Base-by-base conservation (phyloP, 805 yeast genomes). In the Wickerhamiella azyma region DNA sequence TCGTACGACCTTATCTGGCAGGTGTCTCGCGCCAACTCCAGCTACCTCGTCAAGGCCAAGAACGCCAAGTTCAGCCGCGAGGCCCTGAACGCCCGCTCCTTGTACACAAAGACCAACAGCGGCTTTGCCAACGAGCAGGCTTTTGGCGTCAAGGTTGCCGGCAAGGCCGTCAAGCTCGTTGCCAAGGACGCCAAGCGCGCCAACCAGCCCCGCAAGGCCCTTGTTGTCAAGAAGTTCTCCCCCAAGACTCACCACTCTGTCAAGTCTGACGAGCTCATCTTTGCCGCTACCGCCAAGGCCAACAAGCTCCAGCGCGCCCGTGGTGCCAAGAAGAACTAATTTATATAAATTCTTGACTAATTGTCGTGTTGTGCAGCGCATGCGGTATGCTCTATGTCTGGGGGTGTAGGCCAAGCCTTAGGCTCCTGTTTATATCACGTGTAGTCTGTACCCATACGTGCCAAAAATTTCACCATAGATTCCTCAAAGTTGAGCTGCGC, bases 91-190 rank as follows among this genome's bases (percentile, higher is more conserved):
- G 62, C 65, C 53, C 59, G 67, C 47, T 70, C 68, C 55, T 59
- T 62, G 53, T 66, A 72, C 74, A 59, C 70, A 59, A 65, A 62
- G 64, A 55, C 62, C 58, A 62, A 68, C 49, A 66, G 76, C 45
- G 75, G 76, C 58, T 63, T 70, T 57, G 70, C 63, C 55, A 70
- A 68, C 67, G 62, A 62, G 58, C 69, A 68, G 65, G 75, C 77
- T 50, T 52, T 69, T 49, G 74, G 74, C 60, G 66, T 71, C 54
- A 53, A 64, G 52, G 57, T 54, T 58, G 54, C 60, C 53, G 46
- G 51, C 43, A 50, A 56, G 50, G 56, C 62, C 56, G 61, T 71
- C 56, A 60, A 63, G 51, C 60, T 70, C 47, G 50, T 62, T 52
- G 57, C 73, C 60, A 71, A 70, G 67, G 59, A 57, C 54, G 61